These are phyloP conservation scores for Beauveria rudraprayagi DNA, from an alignment of 2,329 filamentous ascomycete species.

Conservation along the genomic window DNA sequence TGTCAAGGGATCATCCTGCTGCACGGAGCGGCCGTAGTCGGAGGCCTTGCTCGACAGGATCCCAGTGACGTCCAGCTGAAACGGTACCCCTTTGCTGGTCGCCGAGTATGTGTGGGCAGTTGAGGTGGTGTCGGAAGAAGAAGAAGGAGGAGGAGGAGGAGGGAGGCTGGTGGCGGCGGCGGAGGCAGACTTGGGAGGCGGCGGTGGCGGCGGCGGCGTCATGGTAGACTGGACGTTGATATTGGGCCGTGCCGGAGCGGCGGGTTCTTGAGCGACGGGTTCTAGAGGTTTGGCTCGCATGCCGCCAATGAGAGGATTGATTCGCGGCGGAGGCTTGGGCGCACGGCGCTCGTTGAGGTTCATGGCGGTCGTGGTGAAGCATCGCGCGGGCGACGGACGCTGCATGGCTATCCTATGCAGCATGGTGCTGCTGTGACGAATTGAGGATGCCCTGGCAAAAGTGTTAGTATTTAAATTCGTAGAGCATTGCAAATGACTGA, in stretches of 20 bases:
- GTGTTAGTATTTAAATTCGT: background rate
- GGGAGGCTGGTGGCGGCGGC: background rate
- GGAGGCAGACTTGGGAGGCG: slow-evolving; percentile 1
- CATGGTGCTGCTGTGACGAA: slow-evolving; percentile 9
- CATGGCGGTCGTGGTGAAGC: slow-evolving; percentile 4
- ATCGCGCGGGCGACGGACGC: background rate
- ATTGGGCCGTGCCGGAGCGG: background rate
- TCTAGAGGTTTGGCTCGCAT: background rate
- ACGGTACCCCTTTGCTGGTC: slow-evolving; percentile 7
- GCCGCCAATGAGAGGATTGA: slow-evolving; percentile 8
- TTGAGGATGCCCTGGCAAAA: background rate
- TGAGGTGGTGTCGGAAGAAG: background rate
- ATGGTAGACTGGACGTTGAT: slow-evolving; percentile 11
- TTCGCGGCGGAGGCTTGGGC: slow-evolving; percentile 5
- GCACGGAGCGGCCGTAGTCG: slow-evolving; percentile 16
- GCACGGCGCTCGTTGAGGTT: slow-evolving; percentile 1
- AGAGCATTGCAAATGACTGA: background rate
- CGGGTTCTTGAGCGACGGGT: background rate
- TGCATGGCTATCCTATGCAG: background rate
- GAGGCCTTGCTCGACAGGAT: slow-evolving; percentile 27
- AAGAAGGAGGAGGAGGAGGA: background rate
- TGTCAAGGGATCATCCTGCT: slow-evolving; percentile 18
- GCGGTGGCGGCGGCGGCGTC: slow-evolving; percentile 18
- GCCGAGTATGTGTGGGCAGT: slow-evolving; percentile 8
- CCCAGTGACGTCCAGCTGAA: slow-evolving; percentile 25